Evolutionary conservation across 306 rosid genomes (phyloP), one percentile per base, ranked within the genome.

Genomic region (Albizia julibrissin): DNA sequence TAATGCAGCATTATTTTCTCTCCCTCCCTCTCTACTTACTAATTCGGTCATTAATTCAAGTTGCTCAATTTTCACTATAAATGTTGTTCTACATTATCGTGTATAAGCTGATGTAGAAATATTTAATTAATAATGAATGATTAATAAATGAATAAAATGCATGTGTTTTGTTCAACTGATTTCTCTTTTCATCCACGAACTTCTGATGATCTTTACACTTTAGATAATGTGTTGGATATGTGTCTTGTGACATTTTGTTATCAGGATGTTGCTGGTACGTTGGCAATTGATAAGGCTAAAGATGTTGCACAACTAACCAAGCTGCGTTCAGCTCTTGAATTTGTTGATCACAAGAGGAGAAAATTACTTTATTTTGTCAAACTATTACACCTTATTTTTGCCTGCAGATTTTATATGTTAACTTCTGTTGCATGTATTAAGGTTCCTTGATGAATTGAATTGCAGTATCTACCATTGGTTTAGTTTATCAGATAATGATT

Each of bases 241-340:
- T 82, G 42, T 59, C 77, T 64, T 52, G 14, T 76, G 67, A 78
- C 82, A 80, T 72, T 85, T 42, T 81, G 76, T 50, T 84, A 52
- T 80, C 89, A 93, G 98, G 99, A 95, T 86, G 92, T 93, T 92
- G 97, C 99, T 76, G 99, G 99, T 75, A 93, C 98, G 73, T 91
- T 95, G 92, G 97, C 99, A 6, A 88, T 91, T 37, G 99, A 95
- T 85, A 91, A 88, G 81, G 99, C 95, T 46, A 97, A 90, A 78
- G 94, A 91, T 83, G 89, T 88, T 43, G 87, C 95, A 70, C 99
- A 89, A 84, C 6, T 34, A 34, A 34, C 39, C 0, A 95, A 95
- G 88, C 69, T 93, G 83, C 39, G 8, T 4, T 34, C 8, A 34
- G 99, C 99, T 80, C 96, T 95, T 24, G 98, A 95, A 83, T 91